These are phyloP conservation scores for Backusella mclennaniae DNA, from an alignment of 192 early-diverging fungal species.

Conservation along the genomic window DNA sequence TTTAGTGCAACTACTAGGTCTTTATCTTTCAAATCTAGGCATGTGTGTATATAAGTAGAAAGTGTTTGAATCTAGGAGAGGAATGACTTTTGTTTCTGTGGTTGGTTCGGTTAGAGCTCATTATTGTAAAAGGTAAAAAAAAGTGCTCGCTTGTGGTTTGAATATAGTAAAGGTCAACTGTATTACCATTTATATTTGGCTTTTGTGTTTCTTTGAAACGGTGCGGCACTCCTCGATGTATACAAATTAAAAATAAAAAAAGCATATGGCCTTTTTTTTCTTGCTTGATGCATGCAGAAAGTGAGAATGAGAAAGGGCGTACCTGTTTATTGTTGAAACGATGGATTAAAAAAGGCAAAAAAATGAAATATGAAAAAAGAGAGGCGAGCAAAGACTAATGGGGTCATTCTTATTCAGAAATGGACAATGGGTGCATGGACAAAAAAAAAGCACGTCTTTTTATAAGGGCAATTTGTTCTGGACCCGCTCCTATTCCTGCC, in stretches of 20 bases:
- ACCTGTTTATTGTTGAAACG: neutral
- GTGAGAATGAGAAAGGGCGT: neutral
- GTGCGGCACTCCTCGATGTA: neutral
- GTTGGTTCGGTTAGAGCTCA: neutral
- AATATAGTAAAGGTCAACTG: neutral
- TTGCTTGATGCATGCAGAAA: neutral
- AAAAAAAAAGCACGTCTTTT: neutral
- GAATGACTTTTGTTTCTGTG: neutral
- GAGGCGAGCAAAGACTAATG: neutral
- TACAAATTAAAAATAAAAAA: constrained; percentile 3
- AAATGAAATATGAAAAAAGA: neutral
- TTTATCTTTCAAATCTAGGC: neutral
- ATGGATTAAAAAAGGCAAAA: neutral
- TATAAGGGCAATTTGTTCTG: constrained; percentile 11
- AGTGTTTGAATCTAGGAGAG: neutral
- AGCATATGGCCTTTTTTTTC: neutral
- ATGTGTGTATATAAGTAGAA: neutral
- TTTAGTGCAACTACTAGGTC: neutral
- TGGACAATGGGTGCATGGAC: neutral
- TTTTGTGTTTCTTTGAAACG: neutral
- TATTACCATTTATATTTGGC: constrained; percentile 7
- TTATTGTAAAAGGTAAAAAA: neutral
- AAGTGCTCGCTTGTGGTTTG: neutral
- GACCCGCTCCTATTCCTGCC: constrained; percentile 11
- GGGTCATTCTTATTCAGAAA: constrained; percentile 13